Evolutionary conservation across 1,284 basidiomycete species (phyloP), one percentile per base, ranked within the genome.

Genomic region (Puccinia triticina): DNA sequence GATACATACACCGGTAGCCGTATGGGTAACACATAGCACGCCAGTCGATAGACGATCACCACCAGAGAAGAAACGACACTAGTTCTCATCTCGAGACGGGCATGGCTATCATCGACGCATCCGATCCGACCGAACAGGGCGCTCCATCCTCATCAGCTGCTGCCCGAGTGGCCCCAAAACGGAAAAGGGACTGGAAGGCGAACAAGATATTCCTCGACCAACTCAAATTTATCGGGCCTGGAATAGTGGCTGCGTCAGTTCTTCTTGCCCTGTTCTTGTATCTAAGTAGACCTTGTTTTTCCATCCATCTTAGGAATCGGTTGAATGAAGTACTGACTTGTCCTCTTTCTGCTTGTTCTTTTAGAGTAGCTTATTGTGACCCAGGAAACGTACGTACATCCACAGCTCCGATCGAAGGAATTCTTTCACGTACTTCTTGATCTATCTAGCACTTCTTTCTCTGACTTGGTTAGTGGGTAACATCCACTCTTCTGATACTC

Each of bases 141-240:
- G 3, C 4, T 29, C 59, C 59, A 32, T 61, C 59, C 2, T 16
- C 59, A 32, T 61, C 59, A 14, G 48, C 48, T 50, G 8, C 59
- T 61, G 29, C 26, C 12, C 59, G 29, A 18, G 12, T 16, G 26
- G 8, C 59, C n/a, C 59, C 59, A 26, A 29, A 8, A 16, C 59
- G 59, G 29, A 61, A 61, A 61, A 10, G 59, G 29, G 29, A 34
- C 59, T 61, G 59, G 59, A 61, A 61, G 18, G 26, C 59, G 29
- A 61, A 61, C 29, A 61, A 61, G 59, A 61, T 61, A 29, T 32
- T 72, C 29, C n/a, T 29, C 29, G 53, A 87, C 59, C 88, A 88
- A 77, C 72, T 87, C 14, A 85, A 85, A 71, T 88, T 88, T 82
- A 84, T 88, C 48, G 88, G 88, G 12, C 88, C 88, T 21, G 88